Percentiles rank a stretch among this genome's conserved stretches.
phyloP scores from a whole-genome alignment of 805 yeast species.

The Starmera dryadoides region DNA sequence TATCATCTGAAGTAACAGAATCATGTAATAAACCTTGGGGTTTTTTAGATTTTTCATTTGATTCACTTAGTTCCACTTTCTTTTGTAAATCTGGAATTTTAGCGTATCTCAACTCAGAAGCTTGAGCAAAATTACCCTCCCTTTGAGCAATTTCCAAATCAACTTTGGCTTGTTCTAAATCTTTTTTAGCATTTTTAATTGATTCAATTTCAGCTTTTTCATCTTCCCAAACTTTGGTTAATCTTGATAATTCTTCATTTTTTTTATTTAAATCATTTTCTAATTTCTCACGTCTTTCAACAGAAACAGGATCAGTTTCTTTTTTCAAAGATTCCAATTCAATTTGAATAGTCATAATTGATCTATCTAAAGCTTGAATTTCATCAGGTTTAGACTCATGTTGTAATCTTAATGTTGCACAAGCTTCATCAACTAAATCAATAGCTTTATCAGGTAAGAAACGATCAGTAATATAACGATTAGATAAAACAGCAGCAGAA shows the following conservation, averaged over 20 bases:
- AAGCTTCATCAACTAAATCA: constrained; percentile 94
- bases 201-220: constrained; percentile 73
- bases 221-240: constrained; percentile 81
- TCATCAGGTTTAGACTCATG: constrained; percentile 97
- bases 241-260: constrained; percentile 55
- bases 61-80: constrained; percentile 40
- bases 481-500: constrained; percentile 85
- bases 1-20: constrained; percentile 89
- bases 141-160: constrained; percentile 81
- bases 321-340: constrained; percentile 91
- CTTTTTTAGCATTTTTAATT: constrained; percentile 73
- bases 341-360: constrained; percentile 88
- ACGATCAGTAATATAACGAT: constrained; percentile 86
- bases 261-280: constrained; percentile 61
- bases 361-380: constrained; percentile 80
- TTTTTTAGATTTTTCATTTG: constrained; percentile 30
- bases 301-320: constrained; percentile 80
- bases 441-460: constrained; percentile 95
- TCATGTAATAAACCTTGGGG: constrained; percentile 59
- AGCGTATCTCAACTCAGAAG: constrained; percentile 85
- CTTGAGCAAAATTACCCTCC: constrained; percentile 78
- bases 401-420: constrained; percentile 88
- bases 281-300: constrained; percentile 69
- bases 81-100: constrained; percentile 74
- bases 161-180: constrained; percentile 74